Percentiles rank a stretch among this genome's conserved stretches.
phyloP scores from a whole-genome alignment of 371 early-diverging fungal species.

The Mortierella sp. region DNA sequence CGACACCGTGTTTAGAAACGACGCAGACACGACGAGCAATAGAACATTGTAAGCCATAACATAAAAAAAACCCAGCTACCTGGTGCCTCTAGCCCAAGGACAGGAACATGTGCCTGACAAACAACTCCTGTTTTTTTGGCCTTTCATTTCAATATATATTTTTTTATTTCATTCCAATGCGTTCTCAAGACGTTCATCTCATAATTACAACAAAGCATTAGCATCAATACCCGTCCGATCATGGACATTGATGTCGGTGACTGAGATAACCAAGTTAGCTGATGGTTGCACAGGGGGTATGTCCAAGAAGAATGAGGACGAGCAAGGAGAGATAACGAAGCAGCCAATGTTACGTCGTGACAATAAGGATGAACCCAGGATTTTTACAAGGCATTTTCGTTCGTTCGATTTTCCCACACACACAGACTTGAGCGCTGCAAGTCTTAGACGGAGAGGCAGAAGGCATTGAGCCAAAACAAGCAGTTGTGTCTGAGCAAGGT shows the following conservation, averaged over 20 bases:
- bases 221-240: not conserved
- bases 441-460: not conserved
- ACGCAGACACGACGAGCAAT: not conserved
- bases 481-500: not conserved
- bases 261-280: not conserved
- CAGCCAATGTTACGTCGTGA: not conserved
- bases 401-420: not conserved
- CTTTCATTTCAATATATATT: too few species aligned
- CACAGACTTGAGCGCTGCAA: not conserved
- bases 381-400: not conserved
- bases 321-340: not conserved
- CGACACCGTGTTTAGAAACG: not conserved
- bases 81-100: not conserved
- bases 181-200: not conserved
- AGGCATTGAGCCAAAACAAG: not conserved
- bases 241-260: not conserved
- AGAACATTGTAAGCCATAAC: not conserved
- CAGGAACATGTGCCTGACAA: not conserved
- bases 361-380: not conserved
- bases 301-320: not conserved
- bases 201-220: not conserved
- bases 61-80: not conserved
- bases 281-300: not conserved
- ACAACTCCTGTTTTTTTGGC: too few species aligned
- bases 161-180: not conserved